phyloP scores from a whole-genome alignment of 192 early-diverging fungal species.

The Entomortierella chlamydospora region DNA sequence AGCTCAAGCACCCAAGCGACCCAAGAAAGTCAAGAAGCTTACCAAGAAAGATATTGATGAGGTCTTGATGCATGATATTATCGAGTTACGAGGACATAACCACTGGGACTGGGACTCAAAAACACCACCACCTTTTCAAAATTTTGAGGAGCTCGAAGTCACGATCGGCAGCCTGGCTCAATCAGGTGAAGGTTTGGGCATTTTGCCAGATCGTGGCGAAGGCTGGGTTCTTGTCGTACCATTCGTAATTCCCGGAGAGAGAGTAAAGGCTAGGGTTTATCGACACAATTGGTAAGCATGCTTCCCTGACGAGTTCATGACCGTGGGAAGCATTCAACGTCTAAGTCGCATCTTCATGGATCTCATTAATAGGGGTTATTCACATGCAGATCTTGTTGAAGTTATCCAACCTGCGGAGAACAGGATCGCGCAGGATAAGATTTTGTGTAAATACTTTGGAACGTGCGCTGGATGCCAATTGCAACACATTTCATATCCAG shows the following conservation, averaged over 20 bases:
- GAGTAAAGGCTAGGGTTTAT: slow-evolving; percentile 49
- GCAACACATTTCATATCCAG: slow-evolving; percentile 68
- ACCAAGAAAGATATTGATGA: slow-evolving; percentile 54
- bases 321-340: no score
- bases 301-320: no score
- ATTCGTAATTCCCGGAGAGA: slow-evolving; percentile 45
- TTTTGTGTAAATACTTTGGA: slow-evolving; percentile 70
- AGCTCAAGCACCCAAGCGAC: slow-evolving; percentile 8
- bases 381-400: slow-evolving; percentile 48
- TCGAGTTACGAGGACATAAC: slow-evolving; percentile 42
- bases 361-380: slow-evolving; percentile 32
- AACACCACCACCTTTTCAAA: slow-evolving; percentile 49
- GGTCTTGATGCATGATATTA: slow-evolving; percentile 49
- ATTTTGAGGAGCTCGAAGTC: slow-evolving; percentile 51
- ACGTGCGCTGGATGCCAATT: slow-evolving; percentile 72
- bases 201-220: slow-evolving; percentile 48
- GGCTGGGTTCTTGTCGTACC: slow-evolving; percentile 48
- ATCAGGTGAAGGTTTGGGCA: slow-evolving; percentile 42
- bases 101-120: slow-evolving; percentile 50
- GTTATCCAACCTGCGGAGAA: slow-evolving; percentile 45
- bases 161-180: slow-evolving; percentile 49
- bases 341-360: not conserved
- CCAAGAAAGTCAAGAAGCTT: slow-evolving; percentile 51
- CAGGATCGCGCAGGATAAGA: slow-evolving; percentile 46
- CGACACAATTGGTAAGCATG: slow-evolving; percentile 41